These are phyloP conservation scores for Eucalyptus dawsonii DNA, from an alignment of 345 rosid genomes.

Conservation along the genomic window DNA sequence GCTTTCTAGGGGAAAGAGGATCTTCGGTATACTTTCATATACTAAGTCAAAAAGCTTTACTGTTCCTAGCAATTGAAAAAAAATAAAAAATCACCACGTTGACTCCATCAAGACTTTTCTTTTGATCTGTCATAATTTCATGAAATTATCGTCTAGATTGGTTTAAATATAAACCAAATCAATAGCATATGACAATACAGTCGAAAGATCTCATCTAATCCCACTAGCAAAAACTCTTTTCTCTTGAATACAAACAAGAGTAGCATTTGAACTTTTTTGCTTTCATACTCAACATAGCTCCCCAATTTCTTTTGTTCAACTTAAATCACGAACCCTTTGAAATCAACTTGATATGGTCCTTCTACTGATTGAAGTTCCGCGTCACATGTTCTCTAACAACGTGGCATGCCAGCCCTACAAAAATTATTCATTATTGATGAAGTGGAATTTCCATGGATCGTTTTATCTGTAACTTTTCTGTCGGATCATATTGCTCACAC, in stretches of 20 bases:
- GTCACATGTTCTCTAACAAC: not conserved
- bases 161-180: not conserved
- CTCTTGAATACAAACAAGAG: not conserved
- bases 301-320: not conserved
- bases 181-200: not conserved
- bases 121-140: not conserved
- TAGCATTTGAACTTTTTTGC: not conserved
- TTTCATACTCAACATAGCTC: not conserved
- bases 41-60: not conserved
- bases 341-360: not conserved
- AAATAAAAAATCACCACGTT: not conserved
- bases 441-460: not conserved
- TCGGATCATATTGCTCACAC: not conserved
- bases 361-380: not conserved
- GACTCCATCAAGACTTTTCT: not conserved
- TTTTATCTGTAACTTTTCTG: not conserved
- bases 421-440: not conserved
- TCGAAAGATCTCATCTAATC: not conserved
- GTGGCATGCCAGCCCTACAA: not conserved
- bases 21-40: not conserved
- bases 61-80: not conserved
- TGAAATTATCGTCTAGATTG: not conserved
- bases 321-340: not conserved
- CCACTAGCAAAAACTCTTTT: not conserved
- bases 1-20: not conserved